Evolutionary conservation across 208 protist species (phyloP).

Genomic region (Tritrichomonas musculus): DNA sequence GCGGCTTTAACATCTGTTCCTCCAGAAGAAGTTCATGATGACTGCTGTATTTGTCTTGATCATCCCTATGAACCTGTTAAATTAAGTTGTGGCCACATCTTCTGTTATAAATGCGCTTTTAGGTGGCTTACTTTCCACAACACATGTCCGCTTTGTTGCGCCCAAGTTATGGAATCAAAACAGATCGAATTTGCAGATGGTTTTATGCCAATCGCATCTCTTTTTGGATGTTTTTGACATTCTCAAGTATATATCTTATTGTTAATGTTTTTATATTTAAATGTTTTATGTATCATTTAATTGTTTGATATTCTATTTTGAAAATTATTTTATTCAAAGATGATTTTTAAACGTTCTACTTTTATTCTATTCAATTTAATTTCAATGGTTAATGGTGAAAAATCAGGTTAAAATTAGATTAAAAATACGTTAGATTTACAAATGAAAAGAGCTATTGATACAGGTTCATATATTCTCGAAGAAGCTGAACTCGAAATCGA

Average conservation of each 20-base stretch:
- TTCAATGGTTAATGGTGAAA: too few relatives aligned
- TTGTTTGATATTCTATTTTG: too few relatives aligned
- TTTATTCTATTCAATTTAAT: too few relatives aligned
- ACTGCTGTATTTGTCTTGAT: neutral
- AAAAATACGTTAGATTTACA: too few relatives aligned
- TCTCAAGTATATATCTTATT: neutral
- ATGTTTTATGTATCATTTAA: too few relatives aligned
- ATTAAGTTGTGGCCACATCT: neutral
- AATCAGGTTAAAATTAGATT: too few relatives aligned
- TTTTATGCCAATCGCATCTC: neutral
- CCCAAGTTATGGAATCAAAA: neutral
- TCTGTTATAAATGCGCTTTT: neutral
- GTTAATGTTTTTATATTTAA: too few relatives aligned
- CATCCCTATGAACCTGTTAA: neutral
- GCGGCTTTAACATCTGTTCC: neutral
- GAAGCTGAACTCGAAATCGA: conserved; percentile 11
- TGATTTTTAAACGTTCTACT: too few relatives aligned
- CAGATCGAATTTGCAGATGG: neutral
- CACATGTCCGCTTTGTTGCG: neutral
- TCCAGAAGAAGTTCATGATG: neutral
- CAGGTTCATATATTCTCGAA: neutral
- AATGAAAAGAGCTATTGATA: neutral
- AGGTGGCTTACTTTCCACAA: neutral
- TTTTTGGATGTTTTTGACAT: neutral
- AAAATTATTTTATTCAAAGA: too few relatives aligned